phyloP scores from a whole-genome alignment of 2,329 filamentous ascomycete species.

The Phialophora verrucosa region DNA sequence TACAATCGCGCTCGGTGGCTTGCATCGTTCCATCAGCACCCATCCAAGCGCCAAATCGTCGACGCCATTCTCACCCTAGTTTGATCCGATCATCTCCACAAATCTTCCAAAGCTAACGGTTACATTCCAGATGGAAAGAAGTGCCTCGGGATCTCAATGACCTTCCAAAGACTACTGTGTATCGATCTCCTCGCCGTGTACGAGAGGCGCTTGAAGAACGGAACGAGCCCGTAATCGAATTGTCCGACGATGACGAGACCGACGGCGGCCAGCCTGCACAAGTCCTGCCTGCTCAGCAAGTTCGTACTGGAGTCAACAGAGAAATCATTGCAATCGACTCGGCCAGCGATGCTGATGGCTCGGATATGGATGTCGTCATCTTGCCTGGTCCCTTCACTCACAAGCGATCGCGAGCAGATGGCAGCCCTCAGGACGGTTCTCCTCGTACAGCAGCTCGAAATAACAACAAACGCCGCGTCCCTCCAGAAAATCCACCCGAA shows the following conservation, averaged over 20 bases:
- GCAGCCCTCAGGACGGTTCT: slow-evolving; percentile 1
- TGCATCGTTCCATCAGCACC: neutral
- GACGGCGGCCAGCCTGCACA: neutral
- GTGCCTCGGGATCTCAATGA: slow-evolving; percentile 4
- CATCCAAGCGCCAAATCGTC: neutral
- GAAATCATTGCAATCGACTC: slow-evolving; percentile 1
- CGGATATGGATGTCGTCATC: slow-evolving; percentile 10
- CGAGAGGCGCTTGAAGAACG: neutral
- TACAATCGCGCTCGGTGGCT: neutral
- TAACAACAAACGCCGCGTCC: slow-evolving; percentile 7
- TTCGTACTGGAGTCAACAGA: neutral
- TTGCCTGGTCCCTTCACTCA: neutral
- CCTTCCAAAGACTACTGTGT: slow-evolving; percentile 1
- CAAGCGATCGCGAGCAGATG: slow-evolving; percentile 12
- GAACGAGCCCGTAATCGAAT: slow-evolving; percentile 8
- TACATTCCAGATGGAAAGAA: neutral
- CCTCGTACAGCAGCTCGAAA: neutral
- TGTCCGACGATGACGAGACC: slow-evolving; percentile 23
- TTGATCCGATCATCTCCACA: neutral
- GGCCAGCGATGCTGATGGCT: slow-evolving; percentile 11
- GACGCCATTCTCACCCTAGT: neutral
- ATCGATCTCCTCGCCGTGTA: slow-evolving; percentile 7
- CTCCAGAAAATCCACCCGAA: neutral
- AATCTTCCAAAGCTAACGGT: neutral
- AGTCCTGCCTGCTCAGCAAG: neutral